Percentiles rank a stretch among this genome's conserved stretches.
These are phyloP conservation scores for Cystofilobasidium ferigula DNA, from an alignment of 768 basidiomycete species.

Conservation along the genomic window DNA sequence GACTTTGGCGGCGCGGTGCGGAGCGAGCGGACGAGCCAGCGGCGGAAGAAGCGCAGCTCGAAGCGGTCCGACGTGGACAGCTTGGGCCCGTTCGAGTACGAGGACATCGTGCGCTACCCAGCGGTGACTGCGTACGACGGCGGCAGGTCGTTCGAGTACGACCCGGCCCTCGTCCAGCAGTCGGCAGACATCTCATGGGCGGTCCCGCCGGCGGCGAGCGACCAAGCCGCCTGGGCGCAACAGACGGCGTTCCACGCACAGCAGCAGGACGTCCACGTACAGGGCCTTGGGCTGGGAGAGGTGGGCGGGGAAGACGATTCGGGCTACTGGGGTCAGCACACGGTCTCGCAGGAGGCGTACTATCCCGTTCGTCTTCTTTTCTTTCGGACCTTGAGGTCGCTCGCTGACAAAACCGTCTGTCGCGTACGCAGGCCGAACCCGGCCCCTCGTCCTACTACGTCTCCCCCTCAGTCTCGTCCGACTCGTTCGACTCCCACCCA, in stretches of 20 bases:
- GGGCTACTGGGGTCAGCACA: too few species aligned
- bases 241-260: too few species aligned
- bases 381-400: too few species aligned
- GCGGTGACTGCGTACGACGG: too few species aligned
- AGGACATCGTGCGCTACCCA: too few species aligned
- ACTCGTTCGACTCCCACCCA: conserved; percentile 6
- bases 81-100: background rate
- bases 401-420: background rate
- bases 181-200: background rate
- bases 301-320: too few species aligned
- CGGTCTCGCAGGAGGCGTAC: too few species aligned
- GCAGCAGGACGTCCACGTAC: too few species aligned
- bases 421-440: background rate
- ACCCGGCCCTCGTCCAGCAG: background rate
- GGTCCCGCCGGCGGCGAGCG: background rate
- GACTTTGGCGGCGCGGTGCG: background rate
- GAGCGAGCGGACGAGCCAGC: background rate
- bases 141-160: too few species aligned
- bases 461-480: background rate
- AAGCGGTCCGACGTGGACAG: background rate
- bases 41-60: background rate
- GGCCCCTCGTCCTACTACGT: background rate
- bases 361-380: too few species aligned
- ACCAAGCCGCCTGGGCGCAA: too few species aligned
- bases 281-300: too few species aligned